Evolutionary conservation across 2,329 filamentous ascomycete species (phyloP), one percentile per base, ranked within the genome.

Genomic region (Alternaria sp.): DNA sequence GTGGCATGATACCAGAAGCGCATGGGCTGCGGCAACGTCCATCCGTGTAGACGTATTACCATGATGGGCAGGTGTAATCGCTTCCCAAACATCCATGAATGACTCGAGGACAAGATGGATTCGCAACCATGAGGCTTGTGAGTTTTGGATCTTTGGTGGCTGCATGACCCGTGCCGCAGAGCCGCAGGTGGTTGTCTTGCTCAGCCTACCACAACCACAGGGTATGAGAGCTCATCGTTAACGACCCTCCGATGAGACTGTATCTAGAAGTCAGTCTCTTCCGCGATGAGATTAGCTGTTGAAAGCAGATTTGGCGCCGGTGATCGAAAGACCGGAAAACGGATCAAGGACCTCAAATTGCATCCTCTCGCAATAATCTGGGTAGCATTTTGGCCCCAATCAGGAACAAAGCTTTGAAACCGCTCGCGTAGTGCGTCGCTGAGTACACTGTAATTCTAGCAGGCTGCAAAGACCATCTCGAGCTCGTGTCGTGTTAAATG

Each of bases 161-260:
- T 47, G 50, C 44, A 55, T 46, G 30, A 55, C 3, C 45, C 19
- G 57, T 55, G 51, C 43, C 49, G 51, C 43, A 55, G 26, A 55
- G 28, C 21, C 40, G 50, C 43, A 59, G 57, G 36, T 54, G 15
- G 53, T 13, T 56, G 40, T 12, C 40, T 56, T 32, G 40, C 40
- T 56, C 53, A 56, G 43, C 25, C 53, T 46, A 30, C 43, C 3
- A 6, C 13, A 23, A 9, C 15, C 12, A 13, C 17, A 10, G 40
- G 17, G 15, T 17, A 3, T 0, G 17, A n/a, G n/a, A 2, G 17
- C 26, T 21, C 17, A 46, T 13, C 13, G 23, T 46, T 9, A 6
- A 56, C 9, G 12, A 40, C 1, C 17, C 43, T 32, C 45, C 12
- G 12, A 21, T 17, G 11, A n/a, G 13, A 47, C 11, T 44, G 17